Base-by-base conservation (phyloP, 192 early-diverging fungal genomes). In the Dimargaris xerosporica region DNA sequence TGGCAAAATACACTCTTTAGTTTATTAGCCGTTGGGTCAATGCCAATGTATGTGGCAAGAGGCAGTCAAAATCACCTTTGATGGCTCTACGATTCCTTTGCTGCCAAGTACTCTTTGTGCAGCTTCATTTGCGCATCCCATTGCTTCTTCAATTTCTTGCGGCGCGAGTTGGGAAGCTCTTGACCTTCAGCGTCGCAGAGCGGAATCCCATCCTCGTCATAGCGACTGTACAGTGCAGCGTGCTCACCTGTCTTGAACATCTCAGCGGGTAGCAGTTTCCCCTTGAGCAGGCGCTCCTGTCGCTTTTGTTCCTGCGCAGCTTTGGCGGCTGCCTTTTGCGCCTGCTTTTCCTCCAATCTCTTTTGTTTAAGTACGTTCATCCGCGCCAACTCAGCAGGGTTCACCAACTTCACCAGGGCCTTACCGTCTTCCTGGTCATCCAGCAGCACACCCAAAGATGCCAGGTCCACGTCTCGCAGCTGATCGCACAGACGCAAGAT, bases 361-460 rank as follows among this genome's bases (percentile, higher is more conserved):
- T 78, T 17, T 30, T 43, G 13, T 53, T 75, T 88, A 39, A 71
- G 75, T 54, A 88, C 86, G 34, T 83, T 82, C 34, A 74, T 77
- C 69, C 80, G 76, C 12, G 76, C 78, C 30, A 84, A 56, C 72
- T 84, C 84, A 52, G 83, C 79, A 13, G 82, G 81, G 63, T 89
- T 85, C 15, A 89, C 85, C 62, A 96, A 74, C 72, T 95, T 98
- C 70, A 95, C 85, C 64, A 96, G 76, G 0, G 96, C 93, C 61
- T 80, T 85, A 30, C 93, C 93, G 69, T 91, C 91, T 61, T 93
- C 96, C 62, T 90, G 88, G 73, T 98, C 96, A 66, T 95, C 96
- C 62, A 98, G 75, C 1, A 85, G 78, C 15, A 98, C 86, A 28
- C 91, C 91, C n/a, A 95, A 73, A 46, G 89, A 82, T 17, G 90